Evolutionary conservation across 2,329 filamentous ascomycete genomes (phyloP).

Genomic region (Fusarium neocosmosporiellum): DNA sequence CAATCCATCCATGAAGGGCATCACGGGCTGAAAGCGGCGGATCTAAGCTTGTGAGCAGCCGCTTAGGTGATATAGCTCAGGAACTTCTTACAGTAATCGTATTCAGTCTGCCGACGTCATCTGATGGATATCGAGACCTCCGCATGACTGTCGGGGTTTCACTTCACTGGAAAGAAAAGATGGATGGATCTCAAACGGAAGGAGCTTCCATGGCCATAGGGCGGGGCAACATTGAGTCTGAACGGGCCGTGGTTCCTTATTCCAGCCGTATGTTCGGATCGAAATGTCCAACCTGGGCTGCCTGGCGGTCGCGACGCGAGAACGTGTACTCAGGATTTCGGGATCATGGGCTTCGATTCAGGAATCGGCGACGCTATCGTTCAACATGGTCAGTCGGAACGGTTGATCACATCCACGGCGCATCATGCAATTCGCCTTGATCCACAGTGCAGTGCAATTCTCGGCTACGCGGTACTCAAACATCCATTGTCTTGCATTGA

Average conservation of each 20-base stretch:
- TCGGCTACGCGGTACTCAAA: constrained; percentile 11
- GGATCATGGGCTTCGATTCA: background rate
- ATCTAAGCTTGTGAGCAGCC: background rate
- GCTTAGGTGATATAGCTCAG: background rate
- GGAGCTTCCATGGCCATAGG: background rate
- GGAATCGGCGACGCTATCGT: background rate
- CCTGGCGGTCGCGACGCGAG: background rate
- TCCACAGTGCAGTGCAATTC: constrained; percentile 2
- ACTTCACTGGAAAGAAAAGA: background rate
- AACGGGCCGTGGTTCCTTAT: background rate
- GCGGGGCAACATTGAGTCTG: background rate
- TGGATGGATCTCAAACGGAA: background rate
- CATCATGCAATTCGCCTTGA: constrained; percentile 1
- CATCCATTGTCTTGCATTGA: constrained; percentile 34
- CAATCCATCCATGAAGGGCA: background rate
- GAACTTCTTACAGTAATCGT: background rate
- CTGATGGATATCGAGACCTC: background rate
- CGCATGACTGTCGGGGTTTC: background rate
- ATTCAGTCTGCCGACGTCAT: background rate
- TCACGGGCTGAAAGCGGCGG: background rate
- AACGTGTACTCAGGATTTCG: background rate
- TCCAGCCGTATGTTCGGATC: background rate
- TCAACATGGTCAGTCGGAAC: background rate
- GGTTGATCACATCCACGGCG: background rate
- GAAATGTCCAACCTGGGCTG: background rate